phyloP scores from a whole-genome alignment of 176 grass and related monocot species.

The Triticum aestivum region IWGSC_CS_RefSeq_v2.1 NC_057802.1:543210258-543210757 shows the following conservation, averaged over 20 bases:
- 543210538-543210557: neutral
- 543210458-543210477: conserved; percentile 36
- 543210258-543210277: conserved; percentile 19
- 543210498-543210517: neutral
- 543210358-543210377: conserved; percentile 6
- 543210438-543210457: conserved; percentile 45
- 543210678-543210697: neutral
- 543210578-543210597: neutral
- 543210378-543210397: conserved; percentile 42
- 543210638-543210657: conserved; percentile 10
- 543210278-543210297: neutral
- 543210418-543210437: neutral
- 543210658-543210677: conserved; percentile 27
- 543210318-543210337: neutral
- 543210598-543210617: conserved; percentile 44
- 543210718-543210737: neutral
- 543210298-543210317: neutral
- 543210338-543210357: neutral
- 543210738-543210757: neutral
- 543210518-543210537: conserved; percentile 7
- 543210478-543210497: conserved; percentile 58
- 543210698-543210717: neutral
- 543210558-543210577: conserved; percentile 38
- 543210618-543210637: conserved; percentile 41
- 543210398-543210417: conserved; percentile 17